Evolutionary conservation across 805 yeast genomes (phyloP).

Genomic region (Wickerhamiella sergipiensis): DNA sequence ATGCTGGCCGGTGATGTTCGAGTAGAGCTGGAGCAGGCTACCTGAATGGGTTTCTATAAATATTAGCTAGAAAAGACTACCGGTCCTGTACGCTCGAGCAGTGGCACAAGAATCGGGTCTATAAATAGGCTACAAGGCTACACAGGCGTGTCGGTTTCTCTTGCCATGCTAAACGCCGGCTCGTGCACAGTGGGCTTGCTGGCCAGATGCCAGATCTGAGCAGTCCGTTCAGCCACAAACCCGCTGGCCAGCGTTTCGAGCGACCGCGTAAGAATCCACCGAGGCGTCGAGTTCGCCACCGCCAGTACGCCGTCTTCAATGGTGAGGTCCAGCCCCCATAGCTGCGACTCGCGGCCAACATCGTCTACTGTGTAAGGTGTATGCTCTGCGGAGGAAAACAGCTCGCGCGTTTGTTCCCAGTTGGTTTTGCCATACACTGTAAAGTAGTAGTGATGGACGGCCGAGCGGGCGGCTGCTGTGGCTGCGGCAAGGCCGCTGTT

Average conservation of each 20-base stretch:
- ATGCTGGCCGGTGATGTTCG: too few species aligned
- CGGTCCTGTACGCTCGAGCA: too few species aligned
- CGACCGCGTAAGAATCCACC: background rate
- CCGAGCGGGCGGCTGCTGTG: background rate
- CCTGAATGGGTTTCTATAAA: too few species aligned
- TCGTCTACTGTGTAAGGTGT: conserved; percentile 1
- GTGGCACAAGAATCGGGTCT: too few species aligned
- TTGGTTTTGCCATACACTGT: conserved; percentile 2
- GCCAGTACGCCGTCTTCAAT: conserved; percentile 3
- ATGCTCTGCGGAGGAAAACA: background rate
- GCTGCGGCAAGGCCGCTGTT: background rate
- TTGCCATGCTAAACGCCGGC: background rate
- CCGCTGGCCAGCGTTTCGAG: background rate
- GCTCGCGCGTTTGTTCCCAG: background rate
- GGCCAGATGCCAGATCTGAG: background rate
- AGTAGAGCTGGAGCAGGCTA: too few species aligned
- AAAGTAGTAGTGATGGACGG: conserved; percentile 6
- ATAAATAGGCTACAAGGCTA: too few species aligned
- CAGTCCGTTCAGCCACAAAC: background rate
- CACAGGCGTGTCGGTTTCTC: conserved; percentile 2
- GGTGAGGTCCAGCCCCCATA: conserved; percentile 7
- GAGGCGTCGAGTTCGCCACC: background rate
- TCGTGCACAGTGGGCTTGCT: background rate
- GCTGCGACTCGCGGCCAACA: conserved; percentile 4
- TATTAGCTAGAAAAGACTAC: too few species aligned